Evolutionary conservation across 1,284 basidiomycete species (phyloP).

Genomic region (Phlebopus sp.): DNA sequence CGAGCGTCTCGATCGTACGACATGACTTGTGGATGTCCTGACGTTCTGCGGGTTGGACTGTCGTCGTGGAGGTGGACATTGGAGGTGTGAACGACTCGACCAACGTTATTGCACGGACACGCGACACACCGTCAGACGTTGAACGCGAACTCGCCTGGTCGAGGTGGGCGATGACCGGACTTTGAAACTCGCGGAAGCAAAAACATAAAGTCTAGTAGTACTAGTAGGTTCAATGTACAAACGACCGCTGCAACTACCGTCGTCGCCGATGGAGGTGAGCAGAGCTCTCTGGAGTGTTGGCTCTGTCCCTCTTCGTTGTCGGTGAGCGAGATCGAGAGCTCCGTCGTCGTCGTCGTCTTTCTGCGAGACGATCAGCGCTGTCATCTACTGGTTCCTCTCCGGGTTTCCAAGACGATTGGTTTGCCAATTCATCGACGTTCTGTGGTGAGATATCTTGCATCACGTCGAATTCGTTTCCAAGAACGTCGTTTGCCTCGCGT

Average conservation of each 20-base stretch:
- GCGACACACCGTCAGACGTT: not conserved
- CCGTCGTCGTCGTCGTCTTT: conserved; percentile 5
- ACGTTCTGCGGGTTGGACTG: conserved; percentile 46
- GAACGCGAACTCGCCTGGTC: not conserved
- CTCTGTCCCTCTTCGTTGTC: conserved; percentile 3
- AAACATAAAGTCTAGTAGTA: not conserved
- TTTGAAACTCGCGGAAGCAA: conserved; percentile 19
- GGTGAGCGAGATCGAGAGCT: conserved; percentile 20
- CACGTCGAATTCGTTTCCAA: not conserved
- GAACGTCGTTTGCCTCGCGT: conserved; percentile 32
- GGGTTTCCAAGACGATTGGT: not conserved
- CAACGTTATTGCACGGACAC: not conserved
- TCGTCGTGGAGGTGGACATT: conserved; percentile 14
- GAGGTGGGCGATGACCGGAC: conserved; percentile 17
- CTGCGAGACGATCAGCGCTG: not conserved
- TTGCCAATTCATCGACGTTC: no score
- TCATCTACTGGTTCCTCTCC: not conserved
- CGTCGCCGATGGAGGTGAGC: not conserved
- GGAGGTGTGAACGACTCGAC: not conserved
- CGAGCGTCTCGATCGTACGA: conserved; percentile 66
- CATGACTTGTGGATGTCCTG: conserved; percentile 75
- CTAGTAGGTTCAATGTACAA: not conserved
- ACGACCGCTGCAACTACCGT: no score
- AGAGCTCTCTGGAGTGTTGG: not conserved
- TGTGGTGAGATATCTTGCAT: not conserved